Percentiles rank a stretch among this genome's conserved stretches.
Conservation (phyloP, 2,329 filamentous ascomycete genomes). For the Stagonosporopsis tanaceti region DNA sequence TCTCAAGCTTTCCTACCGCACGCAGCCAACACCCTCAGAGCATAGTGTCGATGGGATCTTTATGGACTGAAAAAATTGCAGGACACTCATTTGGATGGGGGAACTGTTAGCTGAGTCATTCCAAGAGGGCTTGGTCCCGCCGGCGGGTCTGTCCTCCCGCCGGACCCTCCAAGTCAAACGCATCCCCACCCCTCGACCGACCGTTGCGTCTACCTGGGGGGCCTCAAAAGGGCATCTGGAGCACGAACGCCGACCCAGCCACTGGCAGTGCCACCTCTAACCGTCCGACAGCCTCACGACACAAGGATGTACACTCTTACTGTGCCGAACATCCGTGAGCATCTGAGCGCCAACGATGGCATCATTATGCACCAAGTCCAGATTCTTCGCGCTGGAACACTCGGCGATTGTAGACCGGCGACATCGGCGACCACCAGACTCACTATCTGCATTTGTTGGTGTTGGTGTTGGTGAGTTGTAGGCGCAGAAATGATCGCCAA, state of each 20-base stretch:
- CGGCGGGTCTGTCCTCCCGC: constrained; percentile 18
- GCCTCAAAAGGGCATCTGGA: not conserved
- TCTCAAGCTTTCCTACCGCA: not conserved
- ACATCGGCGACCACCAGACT: not conserved
- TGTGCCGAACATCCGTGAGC: constrained; percentile 9
- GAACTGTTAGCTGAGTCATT: constrained; percentile 3
- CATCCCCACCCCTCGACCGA: constrained; percentile 14
- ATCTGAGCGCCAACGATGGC: not conserved
- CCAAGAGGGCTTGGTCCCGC: not conserved
- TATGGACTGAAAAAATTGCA: not conserved
- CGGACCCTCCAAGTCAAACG: constrained; percentile 7
- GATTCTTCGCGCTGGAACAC: constrained; percentile 1
- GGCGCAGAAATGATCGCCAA: not conserved
- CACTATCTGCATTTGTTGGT: not conserved
- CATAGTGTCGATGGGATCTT: not conserved
- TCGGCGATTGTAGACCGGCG: not conserved
- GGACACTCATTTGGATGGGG: not conserved
- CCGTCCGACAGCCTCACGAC: constrained; percentile 1
- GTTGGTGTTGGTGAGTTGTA: not conserved
- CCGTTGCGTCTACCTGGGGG: constrained; percentile 10
- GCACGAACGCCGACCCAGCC: constrained; percentile 3
- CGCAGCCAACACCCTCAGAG: not conserved
- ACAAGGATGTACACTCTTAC: not conserved
- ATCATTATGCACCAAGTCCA: not conserved
- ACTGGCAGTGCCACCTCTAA: constrained; percentile 6